Evolutionary conservation across 2,329 filamentous ascomycete species (phyloP), one percentile per base, ranked within the genome.

Genomic region (Aspergillus arachidicola): DNA sequence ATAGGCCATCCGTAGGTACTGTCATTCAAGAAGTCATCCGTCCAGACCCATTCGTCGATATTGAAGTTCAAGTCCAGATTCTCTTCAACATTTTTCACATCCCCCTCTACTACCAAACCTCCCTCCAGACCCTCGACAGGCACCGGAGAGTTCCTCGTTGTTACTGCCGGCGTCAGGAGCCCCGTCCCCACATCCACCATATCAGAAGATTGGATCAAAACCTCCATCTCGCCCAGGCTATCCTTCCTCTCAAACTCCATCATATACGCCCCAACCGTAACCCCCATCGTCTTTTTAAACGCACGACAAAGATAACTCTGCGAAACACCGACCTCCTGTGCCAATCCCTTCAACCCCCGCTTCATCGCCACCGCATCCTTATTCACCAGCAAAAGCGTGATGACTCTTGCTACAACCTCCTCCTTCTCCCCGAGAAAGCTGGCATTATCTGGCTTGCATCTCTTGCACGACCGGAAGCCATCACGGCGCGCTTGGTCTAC

Each of bases 271-370:
- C 75, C 76, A 16, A 80, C 77, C 28, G 86, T 87, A 48, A 83
- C 62, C 9, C 85, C 85, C 19, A 81, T 82, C 50, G 80, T 81
- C 69, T 81, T 82, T 73, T 86, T 88, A 70, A 88, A 88, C 5
- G 85, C 80, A 28, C 85, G 81, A 68, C 87, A 84, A 57, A 88
- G 85, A 69, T 88, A 85, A 74, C 85, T 83, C 58, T 85, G 84
- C 11, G 85, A 86, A 43, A 87, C 72, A 0, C 83, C 83, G 6
- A 83, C 83, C 69, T 80, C 78, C 50, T 72, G 77, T 9, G 86
- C 86, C 71, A 88, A 76, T 26, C 80, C 76, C 36, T 81, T 78
- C 56, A 86, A 66, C 51, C 75, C 80, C 62, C 78, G 72, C 54
- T 70, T 74, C 57, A 48, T 48, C 23, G 10, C 23, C 23, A 9